Evolutionary conservation across 305 asterid species (phyloP).

Genomic region (Rubia occidens): DNA sequence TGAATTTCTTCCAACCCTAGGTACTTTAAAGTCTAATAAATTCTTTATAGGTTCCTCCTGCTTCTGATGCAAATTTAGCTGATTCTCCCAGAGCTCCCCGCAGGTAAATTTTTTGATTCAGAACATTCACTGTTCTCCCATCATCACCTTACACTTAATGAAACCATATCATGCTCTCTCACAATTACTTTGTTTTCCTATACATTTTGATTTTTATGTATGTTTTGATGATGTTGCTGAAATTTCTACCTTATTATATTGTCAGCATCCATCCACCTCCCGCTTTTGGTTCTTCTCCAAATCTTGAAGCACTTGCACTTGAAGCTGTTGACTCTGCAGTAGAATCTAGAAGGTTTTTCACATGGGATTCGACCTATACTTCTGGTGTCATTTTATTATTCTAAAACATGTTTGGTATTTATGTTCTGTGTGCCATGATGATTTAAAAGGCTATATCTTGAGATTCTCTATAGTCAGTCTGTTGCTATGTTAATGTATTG

Average conservation of each 20-base stretch:
- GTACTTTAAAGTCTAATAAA: not conserved
- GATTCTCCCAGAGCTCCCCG: conserved; percentile 19
- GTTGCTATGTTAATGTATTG: not conserved
- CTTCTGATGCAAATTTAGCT: conserved; percentile 22
- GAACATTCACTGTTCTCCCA: not conserved
- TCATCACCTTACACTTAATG: not conserved
- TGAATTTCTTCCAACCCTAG: not conserved
- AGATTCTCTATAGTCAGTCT: not conserved
- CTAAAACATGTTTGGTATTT: conserved; percentile 10
- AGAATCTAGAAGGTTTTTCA: conserved; percentile 30
- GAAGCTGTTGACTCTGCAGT: conserved; percentile 47
- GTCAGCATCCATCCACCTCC: conserved; percentile 93
- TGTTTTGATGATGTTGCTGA: conserved; percentile 17
- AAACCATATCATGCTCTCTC: not conserved
- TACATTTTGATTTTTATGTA: conserved; percentile 5
- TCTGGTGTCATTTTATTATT: not conserved
- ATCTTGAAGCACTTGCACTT: conserved; percentile 92
- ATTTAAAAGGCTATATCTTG: not conserved
- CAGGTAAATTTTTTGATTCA: conserved; percentile 21
- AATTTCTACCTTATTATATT: conserved; percentile 20
- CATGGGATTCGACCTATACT: conserved; percentile 20
- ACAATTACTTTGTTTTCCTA: not conserved
- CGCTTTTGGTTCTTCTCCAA: conserved; percentile 95
- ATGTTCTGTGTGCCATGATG: not conserved
- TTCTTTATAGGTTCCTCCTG: conserved; percentile 29